These are phyloP conservation scores for Fusarium coicis DNA, from an alignment of 2,329 filamentous ascomycete species.

Conservation along the genomic window DNA sequence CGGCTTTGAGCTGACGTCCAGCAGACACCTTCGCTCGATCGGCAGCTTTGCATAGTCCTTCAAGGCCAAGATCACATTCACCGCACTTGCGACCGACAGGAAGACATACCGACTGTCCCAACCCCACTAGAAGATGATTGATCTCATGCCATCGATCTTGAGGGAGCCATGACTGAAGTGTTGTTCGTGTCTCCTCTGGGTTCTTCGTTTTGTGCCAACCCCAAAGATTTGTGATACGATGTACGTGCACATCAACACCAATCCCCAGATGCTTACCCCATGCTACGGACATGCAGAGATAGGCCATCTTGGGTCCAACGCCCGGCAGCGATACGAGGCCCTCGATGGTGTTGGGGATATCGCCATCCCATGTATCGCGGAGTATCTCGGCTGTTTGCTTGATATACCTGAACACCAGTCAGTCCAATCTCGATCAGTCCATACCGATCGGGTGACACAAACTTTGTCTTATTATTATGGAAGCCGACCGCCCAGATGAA, in stretches of 20 bases:
- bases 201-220: slow-evolving; percentile 85
- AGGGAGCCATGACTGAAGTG: slow-evolving; percentile 85
- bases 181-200: slow-evolving; percentile 83
- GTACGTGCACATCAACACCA: slow-evolving; percentile 94
- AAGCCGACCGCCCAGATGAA: slow-evolving; percentile 89
- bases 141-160: slow-evolving; percentile 90
- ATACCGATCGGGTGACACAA: slow-evolving; percentile 13
- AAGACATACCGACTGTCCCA: slow-evolving; percentile 87
- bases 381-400: slow-evolving; percentile 80
- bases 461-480: slow-evolving; percentile 91
- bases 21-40: slow-evolving; percentile 71
- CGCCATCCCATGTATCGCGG: slow-evolving; percentile 73
- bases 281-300: slow-evolving; percentile 83
- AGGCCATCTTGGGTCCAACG: slow-evolving; percentile 95
- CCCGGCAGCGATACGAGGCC: slow-evolving; percentile 83
- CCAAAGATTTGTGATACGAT: slow-evolving; percentile 94
- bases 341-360: slow-evolving; percentile 83
- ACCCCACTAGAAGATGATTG: slow-evolving; percentile 86
- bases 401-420: slow-evolving; percentile 61
- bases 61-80: slow-evolving; percentile 82
- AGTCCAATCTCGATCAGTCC: slow-evolving; percentile 16
- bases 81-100: slow-evolving; percentile 85
- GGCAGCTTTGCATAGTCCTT: slow-evolving; percentile 80
- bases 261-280: slow-evolving; percentile 73
- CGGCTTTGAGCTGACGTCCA: slow-evolving; percentile 59